Conservation (phyloP, 108 stramenopile species). For the Nitzschia inconspicua region DNA sequence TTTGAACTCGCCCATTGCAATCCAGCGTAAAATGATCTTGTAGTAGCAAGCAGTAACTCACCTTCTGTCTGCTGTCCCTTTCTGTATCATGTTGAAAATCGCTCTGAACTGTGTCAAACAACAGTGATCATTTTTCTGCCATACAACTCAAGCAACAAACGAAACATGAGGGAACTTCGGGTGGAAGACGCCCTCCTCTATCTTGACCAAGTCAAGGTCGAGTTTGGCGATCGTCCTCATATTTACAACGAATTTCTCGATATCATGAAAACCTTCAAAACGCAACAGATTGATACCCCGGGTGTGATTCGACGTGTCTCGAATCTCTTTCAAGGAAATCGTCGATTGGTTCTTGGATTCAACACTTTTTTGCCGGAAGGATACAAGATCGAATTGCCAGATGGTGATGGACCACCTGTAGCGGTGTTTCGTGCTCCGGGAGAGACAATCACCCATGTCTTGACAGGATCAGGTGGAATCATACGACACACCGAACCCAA, state of each 20-base stretch:
- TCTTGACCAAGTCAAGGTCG: constrained; percentile 98
- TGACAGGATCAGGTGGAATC: constrained; percentile 26
- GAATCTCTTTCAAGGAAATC: constrained; percentile 95
- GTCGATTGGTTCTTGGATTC: constrained; percentile 95
- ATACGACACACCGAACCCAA: constrained; percentile 10
- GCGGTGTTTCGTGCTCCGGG: constrained; percentile 83
- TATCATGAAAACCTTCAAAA: constrained; percentile 98
- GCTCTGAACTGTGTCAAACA: no score
- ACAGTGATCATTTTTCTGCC: no score
- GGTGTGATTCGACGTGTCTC: constrained; percentile 96
- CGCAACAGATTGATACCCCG: constrained; percentile 96
- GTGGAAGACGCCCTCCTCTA: constrained; percentile 99
- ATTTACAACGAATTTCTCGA: constrained; percentile 99
- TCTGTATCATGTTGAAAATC: no score
- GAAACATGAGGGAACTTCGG: constrained; percentile 87
- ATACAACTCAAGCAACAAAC: background rate
- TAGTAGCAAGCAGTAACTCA: no score
- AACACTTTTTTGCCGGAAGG: constrained; percentile 99
- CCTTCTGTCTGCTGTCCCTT: no score
- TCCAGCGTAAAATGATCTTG: no score
- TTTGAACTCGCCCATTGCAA: no score
- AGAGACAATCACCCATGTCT: constrained; percentile 56
- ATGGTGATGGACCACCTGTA: constrained; percentile 74
- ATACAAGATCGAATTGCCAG: constrained; percentile 94
- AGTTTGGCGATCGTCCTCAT: constrained; percentile 97